phyloP scores from a whole-genome alignment of 1,284 basidiomycete species.

The Marasmius fiardii region DNA sequence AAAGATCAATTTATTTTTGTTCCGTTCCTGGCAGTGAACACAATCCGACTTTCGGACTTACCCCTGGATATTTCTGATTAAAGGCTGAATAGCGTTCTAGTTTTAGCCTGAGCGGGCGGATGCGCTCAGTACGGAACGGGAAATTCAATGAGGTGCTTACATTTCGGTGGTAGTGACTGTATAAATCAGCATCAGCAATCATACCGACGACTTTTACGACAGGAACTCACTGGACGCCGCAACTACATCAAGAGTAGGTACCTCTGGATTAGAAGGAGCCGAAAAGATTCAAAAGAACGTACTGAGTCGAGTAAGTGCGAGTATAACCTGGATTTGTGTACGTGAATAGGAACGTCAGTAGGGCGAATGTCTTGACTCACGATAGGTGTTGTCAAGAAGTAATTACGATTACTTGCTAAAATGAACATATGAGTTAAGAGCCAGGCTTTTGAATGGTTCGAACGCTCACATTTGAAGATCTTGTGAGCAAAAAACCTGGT shows the following conservation, averaged over 20 bases:
- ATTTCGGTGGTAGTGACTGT: constrained; percentile 11
- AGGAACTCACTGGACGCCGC: neutral
- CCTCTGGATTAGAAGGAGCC: no score
- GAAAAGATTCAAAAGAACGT: neutral
- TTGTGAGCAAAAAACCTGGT: constrained; percentile 32
- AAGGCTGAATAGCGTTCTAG: constrained; percentile 8
- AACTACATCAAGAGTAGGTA: neutral
- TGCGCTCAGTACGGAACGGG: neutral
- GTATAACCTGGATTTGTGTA: neutral
- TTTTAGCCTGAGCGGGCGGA: neutral
- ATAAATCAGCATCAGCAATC: neutral
- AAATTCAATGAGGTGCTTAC: constrained; percentile 2
- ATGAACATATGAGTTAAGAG: constrained; percentile 18
- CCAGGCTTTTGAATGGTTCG: neutral
- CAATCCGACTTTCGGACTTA: no score
- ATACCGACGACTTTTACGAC: neutral
- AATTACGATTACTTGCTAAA: constrained; percentile 30
- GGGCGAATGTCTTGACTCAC: constrained; percentile 21
- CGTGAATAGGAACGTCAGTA: neutral
- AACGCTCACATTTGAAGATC: constrained; percentile 34
- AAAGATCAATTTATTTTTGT: constrained; percentile 21
- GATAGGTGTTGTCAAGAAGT: constrained; percentile 33
- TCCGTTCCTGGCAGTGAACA: no score
- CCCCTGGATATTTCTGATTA: constrained; percentile 1
- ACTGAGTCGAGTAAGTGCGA: constrained; percentile 2